Base-by-base conservation (phyloP, 306 rosid species). In the Vigna nakashimae region DNA sequence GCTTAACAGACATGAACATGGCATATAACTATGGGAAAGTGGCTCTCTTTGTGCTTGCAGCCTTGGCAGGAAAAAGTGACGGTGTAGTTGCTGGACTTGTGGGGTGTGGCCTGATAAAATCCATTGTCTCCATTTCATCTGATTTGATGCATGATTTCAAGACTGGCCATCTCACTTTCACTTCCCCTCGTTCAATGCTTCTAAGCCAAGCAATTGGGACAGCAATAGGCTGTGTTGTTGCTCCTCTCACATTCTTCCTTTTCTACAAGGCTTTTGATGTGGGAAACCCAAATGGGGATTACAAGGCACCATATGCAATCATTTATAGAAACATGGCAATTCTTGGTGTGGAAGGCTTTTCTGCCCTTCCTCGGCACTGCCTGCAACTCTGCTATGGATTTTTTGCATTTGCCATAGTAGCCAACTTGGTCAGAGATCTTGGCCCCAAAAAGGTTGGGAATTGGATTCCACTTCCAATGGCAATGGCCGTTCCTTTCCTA, bases 121-220 rank as follows among this genome's bases (percentile, higher is more conserved):
- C 99, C 3, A 96, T 96, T 34, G 97, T 90, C 59, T 96, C 98
- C 8, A 90, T 92, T 73, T 96, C 99, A 36, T 92, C 99, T 12
- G 99, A 96, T 86, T 74, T 96, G 79, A 93, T 96, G 99, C 99
- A 96, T 17, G 99, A 93, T 75, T 90, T 96, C 79, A 96, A 96
- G 82, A 96, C 99, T 0, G 92, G 98, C 11, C 98, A 96, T 79
- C 96, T 96, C 59, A 96, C 99, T 1, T 86, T 92, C 22, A 96
- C 99, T 36, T 96, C 99, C 4, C 97, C 99, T 2, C 90, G 97
- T 16, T 85, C 99, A 12, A 96, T 96, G 98, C 97, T 96, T 73
- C 6, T 96, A 34, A 81, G 94, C 88, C 99, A 96, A 82, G 96
- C 98, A n/a, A 83, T 96, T 10, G 99, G 99, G 34, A 96, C 98